Base-by-base conservation (phyloP, 805 yeast genomes). In the Candida easanensis region DNA sequence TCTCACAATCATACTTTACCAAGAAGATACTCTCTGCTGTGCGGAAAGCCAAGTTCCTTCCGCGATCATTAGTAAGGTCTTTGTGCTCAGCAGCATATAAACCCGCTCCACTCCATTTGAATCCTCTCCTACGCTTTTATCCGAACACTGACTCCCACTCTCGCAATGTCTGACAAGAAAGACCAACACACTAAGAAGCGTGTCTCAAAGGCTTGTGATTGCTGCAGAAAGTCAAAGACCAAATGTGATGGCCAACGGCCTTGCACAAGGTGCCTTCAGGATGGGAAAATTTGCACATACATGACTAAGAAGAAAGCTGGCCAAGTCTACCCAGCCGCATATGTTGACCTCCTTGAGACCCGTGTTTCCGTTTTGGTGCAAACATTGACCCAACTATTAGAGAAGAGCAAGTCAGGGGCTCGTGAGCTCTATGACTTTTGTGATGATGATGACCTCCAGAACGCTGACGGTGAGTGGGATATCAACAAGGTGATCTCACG, bases 221-320 rank as follows among this genome's bases (percentile, higher is more conserved):
- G 68, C 45, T 72, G 77, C 54, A 67, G 75, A 38, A 65, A 68
- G 50, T 64, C 68, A 41, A 69, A 69, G 47, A 66, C 71, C 14
- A 68, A 70, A 50, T 72, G 77, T 47, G 76, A 72, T 42, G 77
- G 77, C 13, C 61, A 61, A 42, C 66, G 68, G 45, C 76, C 76
- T 3, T 72, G 83, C 49, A 64, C 70, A 23, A 62, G 77, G 33
- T 77, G 83, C 52, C 58, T 73, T 13, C 68, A 69, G 39, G 80
- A 77, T 49, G 77, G 77, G 52, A 78, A 76, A 57, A 67, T 77
- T 23, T 77, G 83, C 56, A 77, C 77, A 0, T 77, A 76, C 50
- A 71, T 79, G 27, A 77, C 74, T 39, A 75, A 74, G 68, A 71
- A 67, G 60, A 74, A 70, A 49, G 70, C 67, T 35, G 76, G 72